Base-by-base conservation (phyloP, 1,284 basidiomycete species). In the Lignosus rhinocerotis region DNA sequence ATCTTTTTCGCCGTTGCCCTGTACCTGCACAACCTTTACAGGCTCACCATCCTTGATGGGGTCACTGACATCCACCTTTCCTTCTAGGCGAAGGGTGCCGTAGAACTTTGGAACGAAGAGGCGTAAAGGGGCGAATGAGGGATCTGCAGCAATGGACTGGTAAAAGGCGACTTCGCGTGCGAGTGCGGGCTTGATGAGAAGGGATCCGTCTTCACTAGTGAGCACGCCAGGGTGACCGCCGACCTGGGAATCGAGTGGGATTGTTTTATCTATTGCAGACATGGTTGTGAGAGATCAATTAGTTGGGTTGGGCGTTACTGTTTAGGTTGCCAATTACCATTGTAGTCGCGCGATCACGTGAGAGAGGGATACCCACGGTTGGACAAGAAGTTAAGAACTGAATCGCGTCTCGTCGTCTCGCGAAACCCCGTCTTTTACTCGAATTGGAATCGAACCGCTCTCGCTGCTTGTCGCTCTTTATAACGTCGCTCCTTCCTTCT, bases 181-280 rank as follows among this genome's bases (percentile, higher is more conserved):
- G 5, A 90, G 75, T 8, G 89, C 86, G 7, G 89, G 86, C 76
- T 98, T 98, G 78, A 97, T 90, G 52, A 98, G 79, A 25, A 95
- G 80, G 2, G 84, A 85, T 9, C 88, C 90, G 65, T 91, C 91
- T 59, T 87, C 87, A 31, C 87, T 86, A 9, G 85, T 80, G 60
- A 87, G 79, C 31, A 98, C 86, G 39, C 88, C 89, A 11, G 84
- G 76, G 70, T 98, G 96, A 0, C 96, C 96, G 19, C 92, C 96
- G 38, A 98, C 94, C 76, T 97, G 94, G 61, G 78, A 75, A 1
- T 73, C 70, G 50, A 86, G 78, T 1, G 79, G 64, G 42, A 56
- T n/a, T 41, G 52, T 50, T 8, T 42, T 41, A 16, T 36, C 33
- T 7, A 42, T 31, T 25, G 57, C 25, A 19, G 56, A 48, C 58